phyloP scores from a whole-genome alignment of 495 filamentous ascomycete genomes.

The Penicillium ochrochloron region DNA sequence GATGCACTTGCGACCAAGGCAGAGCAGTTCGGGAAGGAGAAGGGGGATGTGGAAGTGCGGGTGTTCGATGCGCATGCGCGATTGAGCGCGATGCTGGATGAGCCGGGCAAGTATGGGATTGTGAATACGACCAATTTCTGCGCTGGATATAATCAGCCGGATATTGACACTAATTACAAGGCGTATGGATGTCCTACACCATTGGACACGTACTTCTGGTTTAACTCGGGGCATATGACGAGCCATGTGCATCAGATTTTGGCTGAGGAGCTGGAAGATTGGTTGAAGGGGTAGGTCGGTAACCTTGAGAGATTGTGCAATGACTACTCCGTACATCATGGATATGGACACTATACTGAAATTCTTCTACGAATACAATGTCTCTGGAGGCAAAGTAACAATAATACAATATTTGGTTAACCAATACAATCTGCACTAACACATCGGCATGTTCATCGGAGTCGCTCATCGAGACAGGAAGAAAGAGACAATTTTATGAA shows the following conservation, averaged over 20 bases:
- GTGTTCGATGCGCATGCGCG: slow-evolving; percentile 51
- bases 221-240: slow-evolving; percentile 56
- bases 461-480: slow-evolving; percentile 12
- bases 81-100: slow-evolving; percentile 49
- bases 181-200: slow-evolving; percentile 53
- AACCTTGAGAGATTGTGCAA: neutral
- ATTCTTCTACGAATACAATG: neutral
- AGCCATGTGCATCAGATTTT: slow-evolving; percentile 48
- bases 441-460: neutral
- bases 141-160: slow-evolving; percentile 51
- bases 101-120: slow-evolving; percentile 48
- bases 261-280: slow-evolving; percentile 34
- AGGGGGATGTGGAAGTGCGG: slow-evolving; percentile 41
- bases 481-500: slow-evolving; percentile 31
- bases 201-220: slow-evolving; percentile 57
- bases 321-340: neutral
- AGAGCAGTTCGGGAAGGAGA: slow-evolving; percentile 21
- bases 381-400: slow-evolving; percentile 2
- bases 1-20: slow-evolving; percentile 36
- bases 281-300: slow-evolving; percentile 21
- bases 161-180: slow-evolving; percentile 48
- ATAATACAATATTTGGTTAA: slow-evolving; percentile 29
- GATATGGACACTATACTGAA: neutral
- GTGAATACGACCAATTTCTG: slow-evolving; percentile 56
- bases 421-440: slow-evolving; percentile 25